These are phyloP conservation scores for Xylaria castorea DNA, from an alignment of 495 filamentous ascomycete species.

Conservation along the genomic window DNA sequence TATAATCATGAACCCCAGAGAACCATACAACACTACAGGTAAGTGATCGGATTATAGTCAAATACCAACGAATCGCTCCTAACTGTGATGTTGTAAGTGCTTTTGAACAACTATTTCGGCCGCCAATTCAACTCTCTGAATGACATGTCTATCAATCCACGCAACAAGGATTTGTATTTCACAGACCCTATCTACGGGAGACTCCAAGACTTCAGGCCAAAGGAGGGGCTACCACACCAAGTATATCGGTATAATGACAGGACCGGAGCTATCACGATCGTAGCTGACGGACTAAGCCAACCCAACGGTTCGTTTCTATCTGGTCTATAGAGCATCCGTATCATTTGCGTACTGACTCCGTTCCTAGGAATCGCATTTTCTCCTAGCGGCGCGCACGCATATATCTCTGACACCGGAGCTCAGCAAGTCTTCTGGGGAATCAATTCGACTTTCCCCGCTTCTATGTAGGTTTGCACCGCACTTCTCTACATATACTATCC, in stretches of 20 bases:
- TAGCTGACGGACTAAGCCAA: slow-evolving; percentile 62
- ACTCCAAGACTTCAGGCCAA: slow-evolving; percentile 62
- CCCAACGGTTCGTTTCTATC: slow-evolving; percentile 55
- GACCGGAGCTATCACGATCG: slow-evolving; percentile 55
- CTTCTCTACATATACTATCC: background rate
- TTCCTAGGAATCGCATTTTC: slow-evolving; percentile 59
- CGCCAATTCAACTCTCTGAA: slow-evolving; percentile 68
- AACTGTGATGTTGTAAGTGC: slow-evolving; percentile 30
- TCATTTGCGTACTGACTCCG: background rate
- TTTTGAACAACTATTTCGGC: slow-evolving; percentile 62
- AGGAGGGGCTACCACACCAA: slow-evolving; percentile 58
- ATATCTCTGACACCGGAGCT: slow-evolving; percentile 64
- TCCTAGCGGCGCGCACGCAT: slow-evolving; percentile 57
- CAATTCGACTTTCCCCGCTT: slow-evolving; percentile 44
- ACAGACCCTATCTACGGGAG: slow-evolving; percentile 69
- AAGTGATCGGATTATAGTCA: background rate
- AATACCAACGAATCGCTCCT: background rate
- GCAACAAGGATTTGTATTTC: slow-evolving; percentile 66
- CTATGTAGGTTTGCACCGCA: slow-evolving; percentile 42
- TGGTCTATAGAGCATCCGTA: background rate
- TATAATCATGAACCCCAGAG: slow-evolving; percentile 53
- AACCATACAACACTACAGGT: slow-evolving; percentile 58
- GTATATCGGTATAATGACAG: slow-evolving; percentile 61
- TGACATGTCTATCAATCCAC: slow-evolving; percentile 59
- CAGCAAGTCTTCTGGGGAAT: slow-evolving; percentile 50